Base-by-base conservation (phyloP, 2,329 filamentous ascomycete genomes). In the Fusarium transvaalense region DNA sequence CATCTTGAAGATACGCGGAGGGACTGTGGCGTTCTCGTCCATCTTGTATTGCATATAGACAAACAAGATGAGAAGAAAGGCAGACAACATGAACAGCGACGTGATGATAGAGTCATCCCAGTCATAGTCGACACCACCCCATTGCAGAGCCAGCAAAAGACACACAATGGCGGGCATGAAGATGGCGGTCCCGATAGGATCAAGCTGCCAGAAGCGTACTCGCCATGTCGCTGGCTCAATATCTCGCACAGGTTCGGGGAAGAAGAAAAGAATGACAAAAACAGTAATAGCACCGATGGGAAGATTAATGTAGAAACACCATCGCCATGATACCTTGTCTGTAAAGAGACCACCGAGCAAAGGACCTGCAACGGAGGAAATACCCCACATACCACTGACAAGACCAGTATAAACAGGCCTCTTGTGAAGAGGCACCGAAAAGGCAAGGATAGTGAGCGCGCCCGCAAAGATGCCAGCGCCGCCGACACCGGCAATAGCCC, bases 121-220 rank as follows among this genome's bases (percentile, higher is more conserved):
- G 6, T 66, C 58, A 41, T 81, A 80, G 52, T 76, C 77, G 32
- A 74, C 74, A 10, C 81, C 82, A 27, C 82, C 82, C 82, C 82
- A 86, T 60, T 85, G 83, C 8, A 87, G 75, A n/a, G 83, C 83
- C 1, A 86, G 76, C 0, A 86, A 71, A 19, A 85, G 76, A 64
- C 82, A 85, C 21, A 85, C 74, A 10, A 84, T 77, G 15, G 80
- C 72, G 1, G 76, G 76, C 69, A 77, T 73, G 31, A 79, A 77
- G 6, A 79, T 67, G 15, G 62, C 57, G 5, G 75, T 76, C 12
- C 78, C 78, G 8, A 78, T 61, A 19, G 75, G 74, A 47, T 78
- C 77, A 4, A 77, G 66, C 35, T 76, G 70, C 61, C 68, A 64
- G 45, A 76, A 35, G 6, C 71, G 66, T 1, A 75, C 67, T 27